Percentiles rank a stretch among this genome's conserved stretches.
Conservation (phyloP, 176 grass and related monocot genomes). For the Guadua angustifolia region DNA sequence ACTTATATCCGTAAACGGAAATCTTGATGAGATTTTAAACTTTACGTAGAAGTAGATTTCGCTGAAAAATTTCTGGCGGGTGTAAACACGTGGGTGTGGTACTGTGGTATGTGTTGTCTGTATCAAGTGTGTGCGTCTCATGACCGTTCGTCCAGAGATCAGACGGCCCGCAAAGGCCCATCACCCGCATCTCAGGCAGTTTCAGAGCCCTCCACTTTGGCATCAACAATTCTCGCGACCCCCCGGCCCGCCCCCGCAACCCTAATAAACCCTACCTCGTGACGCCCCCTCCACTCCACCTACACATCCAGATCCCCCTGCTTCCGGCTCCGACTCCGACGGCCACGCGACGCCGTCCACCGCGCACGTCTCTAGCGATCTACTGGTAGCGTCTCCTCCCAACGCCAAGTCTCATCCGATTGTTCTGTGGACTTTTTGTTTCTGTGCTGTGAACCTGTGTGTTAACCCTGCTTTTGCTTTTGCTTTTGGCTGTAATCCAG, state of each 20-base stretch:
- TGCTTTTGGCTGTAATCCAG: slow-evolving; percentile 35
- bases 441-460: neutral
- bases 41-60: too few species aligned
- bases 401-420: neutral
- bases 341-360: slow-evolving; percentile 1
- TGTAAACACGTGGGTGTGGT: too few species aligned
- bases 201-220: slow-evolving; percentile 3
- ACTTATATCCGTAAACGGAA: too few species aligned
- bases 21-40: too few species aligned
- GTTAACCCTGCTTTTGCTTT: neutral
- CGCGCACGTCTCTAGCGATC: slow-evolving; percentile 43
- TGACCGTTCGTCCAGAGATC: too few species aligned
- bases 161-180: too few species aligned
- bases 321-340: neutral
- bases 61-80: too few species aligned
- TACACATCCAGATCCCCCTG: neutral
- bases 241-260: slow-evolving; percentile 35
- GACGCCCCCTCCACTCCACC: slow-evolving; percentile 40
- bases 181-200: neutral
- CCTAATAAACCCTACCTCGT: slow-evolving; percentile 49
- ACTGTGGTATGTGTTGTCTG: too few species aligned
- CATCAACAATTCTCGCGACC: neutral
- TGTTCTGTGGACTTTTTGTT: neutral
- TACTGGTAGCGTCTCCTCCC: slow-evolving; percentile 39
- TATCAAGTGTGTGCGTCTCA: too few species aligned